These are phyloP conservation scores for Daldinia sp. DNA, from an alignment of 2,329 filamentous ascomycete species.

Conservation along the genomic window DNA sequence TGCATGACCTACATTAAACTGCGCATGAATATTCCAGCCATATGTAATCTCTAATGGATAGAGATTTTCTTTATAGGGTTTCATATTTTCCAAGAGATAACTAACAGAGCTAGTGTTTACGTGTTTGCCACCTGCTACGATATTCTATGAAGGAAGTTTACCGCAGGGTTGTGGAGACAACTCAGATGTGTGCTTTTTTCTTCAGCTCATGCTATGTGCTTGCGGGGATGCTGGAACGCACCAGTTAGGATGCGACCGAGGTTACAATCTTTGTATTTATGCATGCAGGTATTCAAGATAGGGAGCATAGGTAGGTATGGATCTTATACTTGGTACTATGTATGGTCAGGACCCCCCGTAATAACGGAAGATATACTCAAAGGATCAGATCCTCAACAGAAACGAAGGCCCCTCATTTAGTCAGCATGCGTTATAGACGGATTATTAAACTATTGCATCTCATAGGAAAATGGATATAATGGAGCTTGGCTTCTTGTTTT, in stretches of 20 bases:
- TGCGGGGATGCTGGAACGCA: background rate
- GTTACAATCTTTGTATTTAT: background rate
- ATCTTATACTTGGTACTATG: background rate
- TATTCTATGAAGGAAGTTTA: background rate
- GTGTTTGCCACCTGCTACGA: too few relatives aligned
- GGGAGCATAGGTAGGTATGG: background rate
- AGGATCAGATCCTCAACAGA: constrained; percentile 1
- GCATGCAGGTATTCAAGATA: background rate
- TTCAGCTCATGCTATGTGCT: background rate
- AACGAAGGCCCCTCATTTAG: constrained; percentile 5
- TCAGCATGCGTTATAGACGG: background rate
- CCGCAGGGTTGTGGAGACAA: background rate
- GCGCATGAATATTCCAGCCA: background rate
- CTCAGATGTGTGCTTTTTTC: background rate
- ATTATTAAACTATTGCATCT: too few relatives aligned
- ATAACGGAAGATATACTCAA: background rate
- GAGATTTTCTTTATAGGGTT: background rate
- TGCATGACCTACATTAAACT: too few relatives aligned
- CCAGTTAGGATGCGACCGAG: background rate
- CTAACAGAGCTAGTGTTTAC: too few relatives aligned
- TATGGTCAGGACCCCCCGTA: background rate
- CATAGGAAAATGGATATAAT: too few relatives aligned
- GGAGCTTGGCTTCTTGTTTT: background rate
- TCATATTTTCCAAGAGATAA: too few relatives aligned
- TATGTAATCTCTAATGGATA: background rate